These are phyloP conservation scores for Blastomyces emzantsi DNA, from an alignment of 2,329 filamentous ascomycete genomes.

Conservation along the genomic window DNA sequence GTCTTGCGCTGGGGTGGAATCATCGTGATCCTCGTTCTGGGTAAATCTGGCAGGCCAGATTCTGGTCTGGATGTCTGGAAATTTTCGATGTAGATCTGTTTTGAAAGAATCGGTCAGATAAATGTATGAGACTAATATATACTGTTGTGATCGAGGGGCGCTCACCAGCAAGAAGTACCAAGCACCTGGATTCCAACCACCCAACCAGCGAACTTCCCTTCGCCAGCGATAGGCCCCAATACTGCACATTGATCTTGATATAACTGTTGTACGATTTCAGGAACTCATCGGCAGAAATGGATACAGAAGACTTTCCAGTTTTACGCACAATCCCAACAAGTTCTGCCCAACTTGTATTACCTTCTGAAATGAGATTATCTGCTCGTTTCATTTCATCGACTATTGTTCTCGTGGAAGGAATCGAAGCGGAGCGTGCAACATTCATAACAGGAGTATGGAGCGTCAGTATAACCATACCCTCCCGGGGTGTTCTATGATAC, in stretches of 20 bases:
- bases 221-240: conserved; percentile 52
- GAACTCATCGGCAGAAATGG: conserved; percentile 40
- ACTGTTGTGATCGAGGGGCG: conserved; percentile 12
- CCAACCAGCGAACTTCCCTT: conserved; percentile 50
- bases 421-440: conserved; percentile 47
- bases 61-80: conserved; percentile 45
- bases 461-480: conserved; percentile 55
- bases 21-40: conserved; percentile 24
- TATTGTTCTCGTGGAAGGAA: conserved; percentile 45
- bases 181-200: conserved; percentile 55
- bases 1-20: conserved; percentile 7
- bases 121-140: neutral
- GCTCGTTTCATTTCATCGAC: conserved; percentile 45
- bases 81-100: conserved; percentile 47
- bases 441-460: conserved; percentile 55
- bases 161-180: conserved; percentile 50
- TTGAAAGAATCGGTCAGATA: conserved; percentile 5
- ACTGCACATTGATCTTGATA: conserved; percentile 53
- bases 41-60: conserved; percentile 57
- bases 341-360: conserved; percentile 36
- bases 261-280: conserved; percentile 46
- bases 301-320: neutral
- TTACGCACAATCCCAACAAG: conserved; percentile 30
- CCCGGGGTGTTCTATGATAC: conserved; percentile 49
- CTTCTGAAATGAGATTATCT: conserved; percentile 30